A percentile compares a stretch with the other conserved stretches of the same genome.
These are phyloP conservation scores for Dicorynia guianensis DNA, from an alignment of 306 rosid species.

Conservation along the genomic window DNA sequence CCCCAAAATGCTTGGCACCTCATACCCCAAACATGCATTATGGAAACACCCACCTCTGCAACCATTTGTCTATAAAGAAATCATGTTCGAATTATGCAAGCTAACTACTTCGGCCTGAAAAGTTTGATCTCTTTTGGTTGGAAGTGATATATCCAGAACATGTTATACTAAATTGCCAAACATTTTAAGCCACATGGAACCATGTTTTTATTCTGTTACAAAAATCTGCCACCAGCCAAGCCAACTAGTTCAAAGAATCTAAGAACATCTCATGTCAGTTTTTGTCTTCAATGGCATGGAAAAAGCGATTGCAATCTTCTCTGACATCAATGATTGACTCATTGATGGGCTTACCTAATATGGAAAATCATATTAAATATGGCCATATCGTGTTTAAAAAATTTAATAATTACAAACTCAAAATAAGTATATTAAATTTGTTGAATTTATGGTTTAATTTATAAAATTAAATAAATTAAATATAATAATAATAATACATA, in stretches of 20 bases:
- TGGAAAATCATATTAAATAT: not conserved
- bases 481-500: no score
- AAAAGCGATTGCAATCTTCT: conserved; percentile 19
- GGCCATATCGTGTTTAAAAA: no score
- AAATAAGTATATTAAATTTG: no score
- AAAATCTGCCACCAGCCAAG: not conserved
- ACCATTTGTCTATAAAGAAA: no score
- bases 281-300: conserved; percentile 30
- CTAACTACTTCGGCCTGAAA: not conserved
- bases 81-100: no score
- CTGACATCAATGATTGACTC: conserved; percentile 53
- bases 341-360: conserved; percentile 38
- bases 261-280: conserved; percentile 24
- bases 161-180: no score
- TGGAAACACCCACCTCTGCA: not conserved
- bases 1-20: no score
- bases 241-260: conserved; percentile 31
- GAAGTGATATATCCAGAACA: not conserved
- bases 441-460: no score
- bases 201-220: not conserved
- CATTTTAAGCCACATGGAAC: not conserved
- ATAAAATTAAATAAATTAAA: no score
- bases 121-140: not conserved
- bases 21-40: no score
- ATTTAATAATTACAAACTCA: no score